Evolutionary conservation across 176 grass and related monocot species (phyloP), one percentile per base, ranked within the genome.

Genomic region (Cenchrus fungigraminus): DNA sequence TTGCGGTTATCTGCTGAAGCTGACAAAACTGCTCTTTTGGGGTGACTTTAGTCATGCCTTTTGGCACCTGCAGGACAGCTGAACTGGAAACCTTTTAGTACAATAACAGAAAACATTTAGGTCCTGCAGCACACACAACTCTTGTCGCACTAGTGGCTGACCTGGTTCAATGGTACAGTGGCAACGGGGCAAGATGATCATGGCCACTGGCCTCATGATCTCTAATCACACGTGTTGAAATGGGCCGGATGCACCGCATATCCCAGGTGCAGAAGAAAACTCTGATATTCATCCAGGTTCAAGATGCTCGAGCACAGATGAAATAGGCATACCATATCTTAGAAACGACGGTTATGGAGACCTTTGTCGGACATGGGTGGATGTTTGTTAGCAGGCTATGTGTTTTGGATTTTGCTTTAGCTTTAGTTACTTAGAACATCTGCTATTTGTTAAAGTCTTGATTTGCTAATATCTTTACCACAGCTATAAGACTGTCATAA

Each of bases 11-110:
- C 45, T 40, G 67, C 46, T 16, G 22, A n/a, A 22, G 42, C 54
- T 62, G 84, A 69, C 75, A 71, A 86, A 62, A 37, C 52, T 17
- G 25, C 75, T 14, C 63, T 37, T 77, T 4, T 12, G 47, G 59
- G 16, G 22, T 43, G 44, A 59, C 14, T 16, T 58, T 34, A 37
- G 50, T 19, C 53, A 32, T 44, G 32, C 32, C 32, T 77, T 31
- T 77, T 59, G 34, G 17, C 19, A n/a, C 15, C 19, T 60, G 54
- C 16, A 73, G 46, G 46, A 72, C 43, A n/a, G 17, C 65, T 42
- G 34, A 68, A 19, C 12, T 37, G 64, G 12, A 29, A 1, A 34
- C 22, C 63, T 65, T 29, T 29, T 31, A 63, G 25, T 8, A 60
- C 22, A 60, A 25, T 11, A 25, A 61, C 8, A 2, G 61, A 6